A percentile compares a stretch with the other conserved stretches of the same genome.
phyloP scores from a whole-genome alignment of 768 basidiomycete species.

The Hypholoma sublateritium region DNA sequence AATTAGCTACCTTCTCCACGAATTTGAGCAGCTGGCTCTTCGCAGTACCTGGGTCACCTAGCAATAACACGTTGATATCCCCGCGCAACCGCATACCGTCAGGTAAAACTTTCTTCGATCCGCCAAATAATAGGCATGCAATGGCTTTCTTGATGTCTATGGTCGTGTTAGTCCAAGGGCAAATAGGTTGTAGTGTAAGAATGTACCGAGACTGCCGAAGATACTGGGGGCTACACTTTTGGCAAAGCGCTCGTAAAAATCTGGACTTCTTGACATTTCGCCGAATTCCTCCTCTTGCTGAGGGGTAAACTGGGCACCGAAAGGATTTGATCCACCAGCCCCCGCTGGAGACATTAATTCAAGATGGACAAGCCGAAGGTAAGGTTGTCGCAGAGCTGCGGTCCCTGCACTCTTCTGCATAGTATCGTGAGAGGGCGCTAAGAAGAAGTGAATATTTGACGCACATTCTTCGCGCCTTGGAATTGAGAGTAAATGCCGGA shows the following conservation, averaged over 20 bases:
- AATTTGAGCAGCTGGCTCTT: conserved; percentile 98
- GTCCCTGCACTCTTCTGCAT: conserved; percentile 75
- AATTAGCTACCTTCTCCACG: conserved; percentile 79
- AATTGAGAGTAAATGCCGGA: conserved; percentile 98
- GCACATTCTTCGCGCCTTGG: conserved; percentile 81
- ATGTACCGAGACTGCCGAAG: conserved; percentile 84
- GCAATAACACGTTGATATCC: conserved; percentile 94
- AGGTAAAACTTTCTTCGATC: conserved; percentile 94
- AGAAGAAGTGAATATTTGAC: conserved; percentile 18
- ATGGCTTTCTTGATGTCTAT: conserved; percentile 98
- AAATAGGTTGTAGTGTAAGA: not conserved
- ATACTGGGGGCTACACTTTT: conserved; percentile 96
- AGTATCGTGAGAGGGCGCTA: not conserved
- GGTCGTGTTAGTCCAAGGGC: conserved; percentile 9
- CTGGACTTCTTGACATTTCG: conserved; percentile 84
- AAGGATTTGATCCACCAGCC: conserved; percentile 75
- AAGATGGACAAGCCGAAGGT: conserved; percentile 89
- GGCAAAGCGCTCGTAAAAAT: conserved; percentile 91
- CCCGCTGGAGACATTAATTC: conserved; percentile 83
- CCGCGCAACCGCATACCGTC: conserved; percentile 97
- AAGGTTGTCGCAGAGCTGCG: conserved; percentile 90
- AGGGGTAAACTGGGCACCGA: conserved; percentile 85
- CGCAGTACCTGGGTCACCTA: conserved; percentile 98
- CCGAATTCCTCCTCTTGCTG: conserved; percentile 98
- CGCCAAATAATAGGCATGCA: conserved; percentile 93